These are phyloP conservation scores for Trichoderma simmonsii DNA, from an alignment of 2,329 filamentous ascomycete genomes.

Conservation along the genomic window DNA sequence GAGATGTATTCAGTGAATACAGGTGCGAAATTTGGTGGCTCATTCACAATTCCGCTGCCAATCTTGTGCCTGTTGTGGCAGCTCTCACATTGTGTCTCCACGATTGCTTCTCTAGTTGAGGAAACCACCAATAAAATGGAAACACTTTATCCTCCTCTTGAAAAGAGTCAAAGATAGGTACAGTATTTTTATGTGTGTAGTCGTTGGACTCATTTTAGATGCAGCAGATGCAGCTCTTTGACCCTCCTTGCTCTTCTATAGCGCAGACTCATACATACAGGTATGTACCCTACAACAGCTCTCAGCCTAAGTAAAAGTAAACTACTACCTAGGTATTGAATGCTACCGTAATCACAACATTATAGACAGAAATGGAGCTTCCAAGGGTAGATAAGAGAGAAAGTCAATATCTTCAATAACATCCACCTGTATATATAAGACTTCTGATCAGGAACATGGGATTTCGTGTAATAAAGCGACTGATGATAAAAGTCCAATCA, in stretches of 20 bases:
- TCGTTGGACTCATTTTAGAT: neutral
- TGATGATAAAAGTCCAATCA: neutral
- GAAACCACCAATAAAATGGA: too few relatives aligned
- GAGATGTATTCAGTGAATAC: neutral
- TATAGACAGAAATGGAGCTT: too few relatives aligned
- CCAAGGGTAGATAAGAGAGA: neutral
- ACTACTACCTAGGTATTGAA: too few relatives aligned
- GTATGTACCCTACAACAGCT: too few relatives aligned
- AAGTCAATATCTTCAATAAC: neutral
- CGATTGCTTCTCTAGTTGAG: neutral
- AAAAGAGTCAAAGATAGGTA: neutral
- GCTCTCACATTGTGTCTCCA: rapidly evolving
- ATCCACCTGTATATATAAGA: neutral
- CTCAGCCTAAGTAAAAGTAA: too few relatives aligned
- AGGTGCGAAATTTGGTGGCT: neutral
- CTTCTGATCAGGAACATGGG: neutral
- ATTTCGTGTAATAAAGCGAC: neutral
- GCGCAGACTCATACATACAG: neutral
- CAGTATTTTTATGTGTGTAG: neutral
- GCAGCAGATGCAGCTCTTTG: neutral
- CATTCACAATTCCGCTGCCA: neutral
- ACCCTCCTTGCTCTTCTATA: neutral
- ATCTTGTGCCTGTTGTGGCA: neutral
- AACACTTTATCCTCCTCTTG: neutral
- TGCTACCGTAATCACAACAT: too few relatives aligned